A percentile compares a stretch with the other conserved stretches of the same genome.
Evolutionary conservation across 192 early-diverging fungal genomes (phyloP).

Genomic region (Obelidium mucronatum): DNA sequence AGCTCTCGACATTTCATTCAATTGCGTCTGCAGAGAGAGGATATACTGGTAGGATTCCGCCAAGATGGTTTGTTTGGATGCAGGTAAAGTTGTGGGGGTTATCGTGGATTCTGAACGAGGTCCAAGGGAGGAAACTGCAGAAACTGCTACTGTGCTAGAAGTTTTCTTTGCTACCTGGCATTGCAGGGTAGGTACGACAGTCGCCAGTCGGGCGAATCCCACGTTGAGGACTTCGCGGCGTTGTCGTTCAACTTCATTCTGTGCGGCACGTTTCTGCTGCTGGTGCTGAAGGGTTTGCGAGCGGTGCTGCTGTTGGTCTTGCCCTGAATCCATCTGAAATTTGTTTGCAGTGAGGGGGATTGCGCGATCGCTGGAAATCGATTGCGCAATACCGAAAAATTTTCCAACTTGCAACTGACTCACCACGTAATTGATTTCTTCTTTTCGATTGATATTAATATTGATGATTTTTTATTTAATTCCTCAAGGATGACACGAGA

Average conservation of each 20-base stretch:
- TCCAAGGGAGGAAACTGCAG: neutral
- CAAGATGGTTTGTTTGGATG: conserved; percentile 9
- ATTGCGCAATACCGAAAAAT: too few relatives aligned
- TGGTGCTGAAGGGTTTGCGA: too few relatives aligned
- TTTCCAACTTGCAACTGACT: too few relatives aligned
- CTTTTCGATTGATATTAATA: too few relatives aligned
- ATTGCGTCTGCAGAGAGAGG: neutral
- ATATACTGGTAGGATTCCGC: neutral
- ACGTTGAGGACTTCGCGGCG: conserved; percentile 4
- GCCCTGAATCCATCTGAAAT: too few relatives aligned
- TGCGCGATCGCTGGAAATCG: too few relatives aligned
- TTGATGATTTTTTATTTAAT: too few relatives aligned
- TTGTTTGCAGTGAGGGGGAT: too few relatives aligned
- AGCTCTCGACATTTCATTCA: neutral
- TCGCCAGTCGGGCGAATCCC: neutral
- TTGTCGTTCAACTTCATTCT: conserved; percentile 4
- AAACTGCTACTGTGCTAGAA: neutral
- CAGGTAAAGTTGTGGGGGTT: neutral
- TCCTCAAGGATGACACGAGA: too few relatives aligned
- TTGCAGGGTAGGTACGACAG: neutral
- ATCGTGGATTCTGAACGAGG: neutral
- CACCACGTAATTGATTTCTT: too few relatives aligned
- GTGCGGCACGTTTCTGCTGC: neutral
- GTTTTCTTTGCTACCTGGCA: neutral
- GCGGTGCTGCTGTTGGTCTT: too few relatives aligned